phyloP scores from a whole-genome alignment of 495 filamentous ascomycete genomes.

The Trichoderma orchidacearum region DNA sequence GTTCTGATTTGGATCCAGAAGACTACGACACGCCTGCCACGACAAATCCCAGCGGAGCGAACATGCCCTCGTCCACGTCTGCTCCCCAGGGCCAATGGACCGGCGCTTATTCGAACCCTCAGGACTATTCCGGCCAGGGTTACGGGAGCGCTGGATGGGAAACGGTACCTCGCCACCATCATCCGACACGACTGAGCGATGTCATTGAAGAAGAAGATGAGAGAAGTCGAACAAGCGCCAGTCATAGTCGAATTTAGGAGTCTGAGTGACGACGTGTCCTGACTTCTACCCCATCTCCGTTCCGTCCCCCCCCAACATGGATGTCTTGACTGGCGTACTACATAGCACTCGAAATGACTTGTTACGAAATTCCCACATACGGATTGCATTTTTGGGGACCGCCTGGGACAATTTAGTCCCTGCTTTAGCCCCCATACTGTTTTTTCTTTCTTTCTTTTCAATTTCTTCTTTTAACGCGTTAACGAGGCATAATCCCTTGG shows the following conservation, averaged over 20 bases:
- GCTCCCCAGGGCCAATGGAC: constrained; percentile 11
- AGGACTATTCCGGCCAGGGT: constrained; percentile 32
- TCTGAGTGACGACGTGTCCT: background rate
- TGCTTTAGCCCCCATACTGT: background rate
- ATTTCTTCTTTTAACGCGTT: background rate
- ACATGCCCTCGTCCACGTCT: constrained; percentile 15
- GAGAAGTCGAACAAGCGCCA: constrained; percentile 43
- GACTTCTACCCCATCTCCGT: background rate
- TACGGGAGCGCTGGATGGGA: constrained; percentile 70
- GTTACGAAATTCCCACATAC: too few relatives aligned
- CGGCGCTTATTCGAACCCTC: constrained; percentile 6
- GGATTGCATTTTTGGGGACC: background rate
- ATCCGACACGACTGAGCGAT: constrained; percentile 88
- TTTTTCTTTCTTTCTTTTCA: background rate
- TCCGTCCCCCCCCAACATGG: background rate
- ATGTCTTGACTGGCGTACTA: background rate
- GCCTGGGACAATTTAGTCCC: background rate
- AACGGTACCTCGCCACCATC: constrained; percentile 62
- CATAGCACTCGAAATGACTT: too few relatives aligned
- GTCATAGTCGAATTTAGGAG: constrained; percentile 26
- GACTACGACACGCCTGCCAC: constrained; percentile 32
- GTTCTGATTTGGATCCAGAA: constrained; percentile 31
- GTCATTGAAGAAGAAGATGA: constrained; percentile 80
- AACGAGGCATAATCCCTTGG: background rate
- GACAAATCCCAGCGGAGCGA: constrained; percentile 17